These are phyloP conservation scores for Guyanaporus albipodus DNA, from an alignment of 768 basidiomycete species.

Conservation along the genomic window DNA sequence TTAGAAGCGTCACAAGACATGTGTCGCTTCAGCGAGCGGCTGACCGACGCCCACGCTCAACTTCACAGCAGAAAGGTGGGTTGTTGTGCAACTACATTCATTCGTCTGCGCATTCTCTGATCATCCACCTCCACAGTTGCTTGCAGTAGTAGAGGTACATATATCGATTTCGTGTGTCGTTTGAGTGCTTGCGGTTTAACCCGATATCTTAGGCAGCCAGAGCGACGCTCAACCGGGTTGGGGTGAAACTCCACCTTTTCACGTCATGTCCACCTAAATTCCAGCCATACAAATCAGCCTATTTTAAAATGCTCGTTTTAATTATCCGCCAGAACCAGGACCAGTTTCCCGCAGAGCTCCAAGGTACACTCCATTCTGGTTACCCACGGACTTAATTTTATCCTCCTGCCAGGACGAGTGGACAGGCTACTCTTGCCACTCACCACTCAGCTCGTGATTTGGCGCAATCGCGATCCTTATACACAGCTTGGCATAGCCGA, in stretches of 20 bases:
- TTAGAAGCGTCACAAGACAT: conserved; percentile 28
- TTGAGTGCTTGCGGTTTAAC: neutral
- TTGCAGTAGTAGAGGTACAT: conserved; percentile 50
- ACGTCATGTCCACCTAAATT: conserved; percentile 40
- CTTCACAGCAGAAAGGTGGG: conserved; percentile 28
- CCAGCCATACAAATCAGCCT: conserved; percentile 43
- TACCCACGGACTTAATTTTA: conserved; percentile 3
- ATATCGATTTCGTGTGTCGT: conserved; percentile 7
- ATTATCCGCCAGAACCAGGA: conserved; percentile 34
- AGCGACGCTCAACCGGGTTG: conserved; percentile 41
- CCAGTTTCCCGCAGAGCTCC: conserved; percentile 25
- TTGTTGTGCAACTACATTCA: neutral
- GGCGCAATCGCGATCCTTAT: conserved; percentile 27
- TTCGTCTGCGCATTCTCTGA: conserved; percentile 4
- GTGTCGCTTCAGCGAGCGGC: conserved; percentile 13
- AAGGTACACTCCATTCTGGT: conserved; percentile 15
- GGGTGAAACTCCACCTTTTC: conserved; percentile 44
- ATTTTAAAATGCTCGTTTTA: conserved; percentile 45
- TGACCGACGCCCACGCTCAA: conserved; percentile 21
- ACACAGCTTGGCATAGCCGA: conserved; percentile 35
- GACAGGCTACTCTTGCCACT: conserved; percentile 33
- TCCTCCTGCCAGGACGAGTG: conserved; percentile 25
- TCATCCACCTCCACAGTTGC: conserved; percentile 34
- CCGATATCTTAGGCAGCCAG: conserved; percentile 39
- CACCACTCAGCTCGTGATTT: conserved; percentile 28